Evolutionary conservation across 192 early-diverging fungal species (phyloP), one percentile per base, ranked within the genome.

Genomic region (Backusella mclennaniae): DNA sequence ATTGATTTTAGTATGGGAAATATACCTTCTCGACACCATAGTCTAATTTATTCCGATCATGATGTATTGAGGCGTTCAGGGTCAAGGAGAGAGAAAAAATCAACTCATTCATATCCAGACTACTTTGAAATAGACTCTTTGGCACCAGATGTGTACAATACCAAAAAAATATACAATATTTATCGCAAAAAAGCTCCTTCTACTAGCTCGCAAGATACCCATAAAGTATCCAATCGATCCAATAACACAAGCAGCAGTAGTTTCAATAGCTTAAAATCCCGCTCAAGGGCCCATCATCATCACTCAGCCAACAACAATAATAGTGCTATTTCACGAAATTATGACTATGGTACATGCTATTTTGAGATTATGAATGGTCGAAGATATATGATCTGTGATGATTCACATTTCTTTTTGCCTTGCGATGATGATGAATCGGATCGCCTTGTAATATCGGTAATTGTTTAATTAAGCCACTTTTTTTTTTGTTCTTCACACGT

Each of bases 391-490:
- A 44, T 67, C 7, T 46, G 39, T 17, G 33, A 39, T 5, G 75
- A 42, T 11, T 52, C 69, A 1, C 67, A 76, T 44, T 78, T 52
- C 33, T 41, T 42, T 46, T n/a, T 75, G 5, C 71, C 78, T 33
- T 70, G 67, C 49, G 78, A 79, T 23, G 78, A 79, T 31, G 78
- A 79, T 21, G 78, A 79, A 52, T 52, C 73, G 5, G 78, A 79
- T 52, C 53, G 78, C 11, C 49, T 70, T 31, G 49, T 79, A 5
- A 56, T 79, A 31, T 26, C 67, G 78, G 78, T 79, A 69, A 69
- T 14, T 66, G 21, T 71, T 72, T 17, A n/a, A 63, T 35, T 69
- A 23, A 38, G n/a, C 23, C 39, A 36, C 23, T 36, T 69, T 33
- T 44, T 38, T 44, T 38, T 69, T 21, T 39, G 38, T 39, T 19